phyloP scores from a whole-genome alignment of 345 rosid species.

The Combretum micranthum region DNA sequence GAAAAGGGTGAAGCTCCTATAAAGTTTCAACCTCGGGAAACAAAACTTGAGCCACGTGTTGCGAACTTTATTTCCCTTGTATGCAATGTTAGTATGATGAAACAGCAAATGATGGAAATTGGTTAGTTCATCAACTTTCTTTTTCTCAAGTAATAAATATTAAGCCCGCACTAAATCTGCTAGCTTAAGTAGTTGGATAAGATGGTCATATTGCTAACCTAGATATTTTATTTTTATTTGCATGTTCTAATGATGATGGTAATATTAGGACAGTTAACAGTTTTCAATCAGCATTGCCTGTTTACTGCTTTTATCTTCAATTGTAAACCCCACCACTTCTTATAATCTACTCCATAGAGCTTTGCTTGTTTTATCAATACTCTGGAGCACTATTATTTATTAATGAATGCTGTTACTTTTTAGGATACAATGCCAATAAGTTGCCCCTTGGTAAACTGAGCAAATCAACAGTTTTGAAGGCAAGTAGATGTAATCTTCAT shows the following conservation, averaged over 20 bases:
- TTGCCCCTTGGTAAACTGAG: constrained; percentile 93
- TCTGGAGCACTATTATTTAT: constrained; percentile 3
- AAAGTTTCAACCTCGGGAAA: constrained; percentile 46
- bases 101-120: constrained; percentile 90
- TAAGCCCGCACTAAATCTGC: not conserved
- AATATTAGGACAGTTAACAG: no score
- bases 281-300: no score
- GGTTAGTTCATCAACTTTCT: constrained; percentile 35
- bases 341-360: no score
- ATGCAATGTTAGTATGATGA: constrained; percentile 87
- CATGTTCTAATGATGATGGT: no score
- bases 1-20: constrained; percentile 25
- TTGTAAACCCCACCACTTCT: no score
- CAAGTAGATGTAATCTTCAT: constrained; percentile 4
- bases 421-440: constrained; percentile 81
- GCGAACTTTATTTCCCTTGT: constrained; percentile 80
- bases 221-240: no score
- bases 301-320: no score
- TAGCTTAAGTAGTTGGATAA: no score
- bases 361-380: not conserved
- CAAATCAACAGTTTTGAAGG: constrained; percentile 66
- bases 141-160: constrained; percentile 4
- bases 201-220: no score
- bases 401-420: constrained; percentile 14
- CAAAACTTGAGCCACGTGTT: constrained; percentile 57